These are phyloP conservation scores for Scutellaria barbata DNA, from an alignment of 257 asterid genomes.

Conservation along the genomic window DNA sequence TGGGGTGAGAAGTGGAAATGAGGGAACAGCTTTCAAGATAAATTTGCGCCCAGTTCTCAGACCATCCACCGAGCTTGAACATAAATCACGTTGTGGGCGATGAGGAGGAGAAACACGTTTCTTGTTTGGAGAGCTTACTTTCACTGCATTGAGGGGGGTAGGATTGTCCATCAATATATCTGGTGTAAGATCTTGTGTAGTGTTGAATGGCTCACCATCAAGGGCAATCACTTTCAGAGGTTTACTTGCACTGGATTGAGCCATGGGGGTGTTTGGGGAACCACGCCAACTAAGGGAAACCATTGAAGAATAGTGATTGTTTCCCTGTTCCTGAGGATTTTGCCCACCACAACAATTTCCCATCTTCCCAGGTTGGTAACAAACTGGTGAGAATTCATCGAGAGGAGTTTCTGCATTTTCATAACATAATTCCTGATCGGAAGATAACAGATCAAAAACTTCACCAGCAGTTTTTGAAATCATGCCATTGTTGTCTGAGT, in stretches of 20 bases:
- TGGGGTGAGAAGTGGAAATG: slow-evolving; percentile 65
- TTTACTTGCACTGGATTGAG: slow-evolving; percentile 44
- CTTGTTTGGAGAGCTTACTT: slow-evolving; percentile 73
- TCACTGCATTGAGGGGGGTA: slow-evolving; percentile 51
- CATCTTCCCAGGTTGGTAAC: slow-evolving; percentile 38
- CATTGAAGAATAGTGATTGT: slow-evolving; percentile 40
- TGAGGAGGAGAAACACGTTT: slow-evolving; percentile 84
- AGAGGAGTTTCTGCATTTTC: slow-evolving; percentile 39
- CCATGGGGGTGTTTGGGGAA: slow-evolving; percentile 56
- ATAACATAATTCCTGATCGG: slow-evolving; percentile 42
- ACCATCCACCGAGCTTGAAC: slow-evolving; percentile 52
- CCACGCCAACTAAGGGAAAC: slow-evolving; percentile 48
- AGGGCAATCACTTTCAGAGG: slow-evolving; percentile 41
- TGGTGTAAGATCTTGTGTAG: slow-evolving; percentile 62
- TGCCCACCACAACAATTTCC: slow-evolving; percentile 24
- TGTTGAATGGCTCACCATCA: slow-evolving; percentile 37
- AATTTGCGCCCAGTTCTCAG: slow-evolving; percentile 62
- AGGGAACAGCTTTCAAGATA: slow-evolving; percentile 64
- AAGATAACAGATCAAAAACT: slow-evolving; percentile 44
- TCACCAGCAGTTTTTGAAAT: slow-evolving; percentile 42
- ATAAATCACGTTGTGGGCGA: slow-evolving; percentile 33
- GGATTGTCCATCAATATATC: slow-evolving; percentile 58
- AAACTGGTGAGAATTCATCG: slow-evolving; percentile 40
- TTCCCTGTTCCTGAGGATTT: slow-evolving; percentile 46
- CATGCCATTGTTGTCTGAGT: slow-evolving; percentile 33